A percentile compares a stretch with the other conserved stretches of the same genome.
Evolutionary conservation across 1,139 yeast species (phyloP).

Genomic region (Saccharomyces hybrid): DNA sequence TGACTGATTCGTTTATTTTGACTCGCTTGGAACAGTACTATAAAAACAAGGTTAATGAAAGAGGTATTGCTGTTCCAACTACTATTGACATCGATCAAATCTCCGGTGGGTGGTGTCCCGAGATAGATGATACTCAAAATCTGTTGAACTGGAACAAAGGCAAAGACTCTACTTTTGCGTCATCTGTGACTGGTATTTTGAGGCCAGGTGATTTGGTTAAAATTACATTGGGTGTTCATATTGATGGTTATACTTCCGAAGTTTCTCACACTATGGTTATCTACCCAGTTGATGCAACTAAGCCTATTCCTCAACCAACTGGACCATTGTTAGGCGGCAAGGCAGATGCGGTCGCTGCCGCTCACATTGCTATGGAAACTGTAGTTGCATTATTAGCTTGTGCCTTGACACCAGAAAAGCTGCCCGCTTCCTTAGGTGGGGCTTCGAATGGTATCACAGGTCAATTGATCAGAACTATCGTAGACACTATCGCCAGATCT

Average conservation of each 20-base stretch:
- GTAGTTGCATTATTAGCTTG: constrained; percentile 68
- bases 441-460: constrained; percentile 49
- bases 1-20: constrained; percentile 68
- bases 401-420: constrained; percentile 65
- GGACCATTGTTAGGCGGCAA: constrained; percentile 78
- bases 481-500: constrained; percentile 71
- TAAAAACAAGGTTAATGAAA: constrained; percentile 56
- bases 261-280: constrained; percentile 82
- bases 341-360: constrained; percentile 90
- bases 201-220: constrained; percentile 80
- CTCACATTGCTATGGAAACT: constrained; percentile 83
- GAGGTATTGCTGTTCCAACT: constrained; percentile 93
- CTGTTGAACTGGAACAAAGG: constrained; percentile 26
- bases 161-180: constrained; percentile 14
- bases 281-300: constrained; percentile 47
- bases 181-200: constrained; percentile 40
- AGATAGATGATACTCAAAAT: constrained; percentile 52
- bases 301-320: constrained; percentile 40
- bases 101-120: constrained; percentile 78
- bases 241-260: constrained; percentile 90
- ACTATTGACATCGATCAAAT: constrained; percentile 78
- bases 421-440: constrained; percentile 37
- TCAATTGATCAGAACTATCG: constrained; percentile 58
- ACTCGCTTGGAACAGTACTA: constrained; percentile 49
- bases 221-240: constrained; percentile 76